phyloP scores from a whole-genome alignment of 164 flowering plant genomes.

The Liriodendron chinense region DNA sequence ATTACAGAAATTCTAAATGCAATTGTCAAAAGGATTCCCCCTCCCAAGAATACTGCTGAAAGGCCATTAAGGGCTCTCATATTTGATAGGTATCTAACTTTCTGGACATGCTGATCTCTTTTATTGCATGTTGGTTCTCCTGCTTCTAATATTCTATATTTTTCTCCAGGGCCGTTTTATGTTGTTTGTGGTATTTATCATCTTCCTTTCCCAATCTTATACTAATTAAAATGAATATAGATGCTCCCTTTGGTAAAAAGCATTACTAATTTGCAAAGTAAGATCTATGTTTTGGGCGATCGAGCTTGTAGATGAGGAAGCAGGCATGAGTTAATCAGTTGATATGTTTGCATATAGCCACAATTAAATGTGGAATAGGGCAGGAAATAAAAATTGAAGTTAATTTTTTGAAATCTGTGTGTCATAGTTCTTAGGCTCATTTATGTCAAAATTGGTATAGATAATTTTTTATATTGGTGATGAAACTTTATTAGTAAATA shows the following conservation, averaged over 20 bases:
- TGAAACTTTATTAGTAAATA: too few species aligned
- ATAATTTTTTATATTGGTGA: too few species aligned
- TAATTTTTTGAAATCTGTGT: too few species aligned
- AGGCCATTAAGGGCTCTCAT: conserved; percentile 87
- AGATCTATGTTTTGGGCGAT: too few species aligned
- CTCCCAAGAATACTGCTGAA: conserved; percentile 67
- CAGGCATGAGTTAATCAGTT: background rate
- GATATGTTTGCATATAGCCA: background rate
- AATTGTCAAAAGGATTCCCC: conserved; percentile 75
- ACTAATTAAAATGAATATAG: background rate
- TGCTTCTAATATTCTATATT: background rate
- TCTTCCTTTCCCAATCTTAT: background rate
- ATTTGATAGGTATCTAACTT: conserved; percentile 74
- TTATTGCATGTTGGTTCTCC: background rate
- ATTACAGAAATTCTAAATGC: conserved; percentile 81
- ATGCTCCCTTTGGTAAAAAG: background rate
- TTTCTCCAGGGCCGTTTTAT: background rate
- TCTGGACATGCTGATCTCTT: background rate
- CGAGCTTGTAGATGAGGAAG: too few species aligned
- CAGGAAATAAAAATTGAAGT: background rate
- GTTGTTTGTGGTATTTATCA: background rate
- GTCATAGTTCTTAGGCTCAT: too few species aligned
- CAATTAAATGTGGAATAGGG: background rate
- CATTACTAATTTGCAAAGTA: background rate
- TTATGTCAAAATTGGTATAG: too few species aligned